phyloP scores from a whole-genome alignment of 1,139 yeast genomes.

The Entelexis sorbosivorans region DNA sequence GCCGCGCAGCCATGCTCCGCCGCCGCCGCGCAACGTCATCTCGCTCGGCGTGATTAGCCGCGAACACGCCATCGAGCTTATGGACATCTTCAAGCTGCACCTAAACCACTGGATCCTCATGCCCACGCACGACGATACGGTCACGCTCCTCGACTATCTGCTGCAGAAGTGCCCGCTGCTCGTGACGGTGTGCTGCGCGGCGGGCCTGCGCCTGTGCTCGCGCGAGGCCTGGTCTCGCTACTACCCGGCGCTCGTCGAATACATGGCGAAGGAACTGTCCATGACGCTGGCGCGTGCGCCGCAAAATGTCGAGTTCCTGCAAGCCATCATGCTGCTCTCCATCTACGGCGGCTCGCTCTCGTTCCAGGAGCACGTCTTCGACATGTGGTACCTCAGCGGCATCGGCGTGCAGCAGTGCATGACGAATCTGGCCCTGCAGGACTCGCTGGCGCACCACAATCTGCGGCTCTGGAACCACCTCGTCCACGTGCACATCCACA shows the following conservation, averaged over 20 bases:
- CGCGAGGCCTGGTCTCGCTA: conserved; percentile 32
- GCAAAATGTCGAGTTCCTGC: conserved; percentile 48
- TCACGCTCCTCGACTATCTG: conserved; percentile 41
- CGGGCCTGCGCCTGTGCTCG: conserved; percentile 46
- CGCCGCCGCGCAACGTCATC: conserved; percentile 34
- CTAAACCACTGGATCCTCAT: conserved; percentile 74
- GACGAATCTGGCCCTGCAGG: conserved; percentile 39
- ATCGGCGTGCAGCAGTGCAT: conserved; percentile 47
- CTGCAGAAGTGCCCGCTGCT: conserved; percentile 48
- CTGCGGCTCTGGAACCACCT: conserved; percentile 67
- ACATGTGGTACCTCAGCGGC: conserved; percentile 53
- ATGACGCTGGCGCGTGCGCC: conserved; percentile 36
- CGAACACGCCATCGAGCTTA: conserved; percentile 41
- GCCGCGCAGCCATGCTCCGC: conserved; percentile 5
- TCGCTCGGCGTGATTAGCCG: conserved; percentile 40
- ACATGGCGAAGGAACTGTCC: conserved; percentile 39
- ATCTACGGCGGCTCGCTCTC: conserved; percentile 52
- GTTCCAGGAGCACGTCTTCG: conserved; percentile 40
- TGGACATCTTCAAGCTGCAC: conserved; percentile 51
- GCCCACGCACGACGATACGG: conserved; percentile 44
- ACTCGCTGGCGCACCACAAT: conserved; percentile 33
- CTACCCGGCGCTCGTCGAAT: conserved; percentile 32
- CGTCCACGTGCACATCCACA: conserved; percentile 56
- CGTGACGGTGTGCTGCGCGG: conserved; percentile 53
- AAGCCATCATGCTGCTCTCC: conserved; percentile 51